These are phyloP conservation scores for Elaeis guineensis DNA, from an alignment of 176 grass and related monocot species.

Conservation along the genomic window DNA sequence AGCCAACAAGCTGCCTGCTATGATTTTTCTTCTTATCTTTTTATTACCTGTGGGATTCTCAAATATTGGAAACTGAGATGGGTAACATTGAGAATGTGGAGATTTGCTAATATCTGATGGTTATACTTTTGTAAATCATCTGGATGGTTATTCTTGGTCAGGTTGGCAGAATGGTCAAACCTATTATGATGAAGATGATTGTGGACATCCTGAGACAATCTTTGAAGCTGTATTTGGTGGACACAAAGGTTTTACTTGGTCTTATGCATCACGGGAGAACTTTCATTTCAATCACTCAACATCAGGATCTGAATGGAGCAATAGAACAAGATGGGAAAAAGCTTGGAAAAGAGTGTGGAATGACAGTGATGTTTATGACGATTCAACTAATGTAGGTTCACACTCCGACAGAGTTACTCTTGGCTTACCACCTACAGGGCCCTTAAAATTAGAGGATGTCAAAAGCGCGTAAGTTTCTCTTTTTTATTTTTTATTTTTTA, in stretches of 20 bases:
- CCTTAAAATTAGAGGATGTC: conserved; percentile 64
- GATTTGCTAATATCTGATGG: too few species aligned
- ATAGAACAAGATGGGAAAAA: conserved; percentile 31
- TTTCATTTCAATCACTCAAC: conserved; percentile 36
- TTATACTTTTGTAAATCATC: too few species aligned
- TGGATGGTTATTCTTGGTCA: conserved; percentile 14
- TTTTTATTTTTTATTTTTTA: too few species aligned
- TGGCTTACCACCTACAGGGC: conserved; percentile 46
- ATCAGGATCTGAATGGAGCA: conserved; percentile 34
- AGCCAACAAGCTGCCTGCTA: too few species aligned
- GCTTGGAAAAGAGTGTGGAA: conserved; percentile 21
- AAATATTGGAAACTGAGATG: too few species aligned
- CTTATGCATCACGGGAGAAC: conserved; percentile 46
- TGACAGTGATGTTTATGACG: conserved; percentile 40
- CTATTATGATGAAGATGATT: conserved; percentile 41
- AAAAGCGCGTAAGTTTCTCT: conserved; percentile 60
- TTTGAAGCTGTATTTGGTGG: conserved; percentile 53
- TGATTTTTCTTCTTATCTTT: too few species aligned
- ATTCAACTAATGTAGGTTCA: conserved; percentile 39
- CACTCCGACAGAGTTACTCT: conserved; percentile 49
- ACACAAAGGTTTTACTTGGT: conserved; percentile 47
- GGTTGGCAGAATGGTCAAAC: conserved; percentile 34
- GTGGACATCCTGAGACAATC: conserved; percentile 44
- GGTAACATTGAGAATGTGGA: too few species aligned
- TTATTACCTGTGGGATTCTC: too few species aligned